phyloP scores from a whole-genome alignment of 1,284 basidiomycete genomes.

The Irpex sp. region DNA sequence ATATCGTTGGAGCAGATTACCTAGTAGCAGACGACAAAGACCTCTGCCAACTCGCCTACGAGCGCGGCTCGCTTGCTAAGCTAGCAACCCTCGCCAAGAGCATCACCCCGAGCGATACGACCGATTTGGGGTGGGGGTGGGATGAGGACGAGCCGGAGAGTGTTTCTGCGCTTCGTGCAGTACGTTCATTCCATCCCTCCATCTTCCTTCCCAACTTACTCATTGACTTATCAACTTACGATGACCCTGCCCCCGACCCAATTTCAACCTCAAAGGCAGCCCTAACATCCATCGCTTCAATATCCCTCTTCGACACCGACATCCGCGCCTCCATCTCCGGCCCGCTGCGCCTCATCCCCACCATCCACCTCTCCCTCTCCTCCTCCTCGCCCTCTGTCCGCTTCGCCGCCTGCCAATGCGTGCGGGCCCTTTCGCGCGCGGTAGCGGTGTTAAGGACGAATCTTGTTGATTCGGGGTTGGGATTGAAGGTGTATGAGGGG shows the following conservation, averaged over 20 bases:
- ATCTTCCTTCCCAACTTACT: background rate
- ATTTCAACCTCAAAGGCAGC: constrained; percentile 45
- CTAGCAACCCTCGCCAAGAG: constrained; percentile 43
- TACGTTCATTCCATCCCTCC: background rate
- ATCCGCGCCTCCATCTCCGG: constrained; percentile 66
- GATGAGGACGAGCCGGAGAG: constrained; percentile 62
- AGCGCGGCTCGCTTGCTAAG: constrained; percentile 52
- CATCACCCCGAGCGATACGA: constrained; percentile 43
- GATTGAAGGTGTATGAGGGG: constrained; percentile 54
- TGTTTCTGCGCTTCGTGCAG: constrained; percentile 58
- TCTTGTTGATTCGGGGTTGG: constrained; percentile 77
- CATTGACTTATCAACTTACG: background rate
- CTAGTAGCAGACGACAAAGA: constrained; percentile 66
- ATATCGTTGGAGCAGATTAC: constrained; percentile 40
- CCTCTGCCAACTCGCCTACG: constrained; percentile 58
- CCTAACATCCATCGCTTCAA: constrained; percentile 63
- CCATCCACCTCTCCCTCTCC: constrained; percentile 46
- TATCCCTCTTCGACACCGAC: constrained; percentile 65
- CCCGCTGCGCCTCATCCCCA: constrained; percentile 43
- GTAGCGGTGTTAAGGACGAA: constrained; percentile 77
- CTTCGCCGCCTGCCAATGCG: constrained; percentile 80
- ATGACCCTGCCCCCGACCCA: background rate
- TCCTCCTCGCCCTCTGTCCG: constrained; percentile 64
- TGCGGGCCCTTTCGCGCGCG: constrained; percentile 74
- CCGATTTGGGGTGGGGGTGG: constrained; percentile 27